Percentiles rank a stretch among this genome's conserved stretches.
These are phyloP conservation scores for Dothistroma septosporum DNA, from an alignment of 2,329 filamentous ascomycete species.

Conservation along the genomic window DNA sequence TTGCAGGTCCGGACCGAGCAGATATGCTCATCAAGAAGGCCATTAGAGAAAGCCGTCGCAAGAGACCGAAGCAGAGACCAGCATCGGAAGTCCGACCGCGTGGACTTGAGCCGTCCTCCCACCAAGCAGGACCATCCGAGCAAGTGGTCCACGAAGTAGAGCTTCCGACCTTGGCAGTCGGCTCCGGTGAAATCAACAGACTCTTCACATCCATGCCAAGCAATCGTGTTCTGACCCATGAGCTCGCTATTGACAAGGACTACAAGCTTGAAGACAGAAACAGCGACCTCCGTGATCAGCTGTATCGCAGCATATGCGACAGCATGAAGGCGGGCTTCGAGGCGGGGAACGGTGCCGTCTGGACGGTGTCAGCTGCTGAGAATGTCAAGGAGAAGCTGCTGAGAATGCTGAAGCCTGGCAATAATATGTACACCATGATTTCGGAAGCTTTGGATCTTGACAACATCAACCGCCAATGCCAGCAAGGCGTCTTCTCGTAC, in stretches of 20 bases:
- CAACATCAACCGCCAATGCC: constrained; percentile 64
- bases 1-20: constrained; percentile 67
- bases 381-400: constrained; percentile 69
- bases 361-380: constrained; percentile 67
- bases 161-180: constrained; percentile 17
- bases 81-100: constrained; percentile 68
- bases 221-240: constrained; percentile 72
- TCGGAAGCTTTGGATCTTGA: constrained; percentile 71
- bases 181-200: constrained; percentile 46
- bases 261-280: constrained; percentile 63
- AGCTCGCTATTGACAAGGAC: constrained; percentile 73
- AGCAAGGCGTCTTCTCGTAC: constrained; percentile 71
- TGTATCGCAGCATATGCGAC: constrained; percentile 57
- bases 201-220: constrained; percentile 62
- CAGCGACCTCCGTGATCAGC: constrained; percentile 55
- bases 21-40: constrained; percentile 71
- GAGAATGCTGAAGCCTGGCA: constrained; percentile 64
- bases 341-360: constrained; percentile 60
- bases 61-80: constrained; percentile 61
- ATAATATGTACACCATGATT: constrained; percentile 70
- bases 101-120: constrained; percentile 40
- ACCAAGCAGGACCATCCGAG: constrained; percentile 18
- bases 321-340: constrained; percentile 61
- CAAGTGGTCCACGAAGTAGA: constrained; percentile 20
- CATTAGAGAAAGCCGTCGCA: constrained; percentile 65